Base-by-base conservation (phyloP, 108 stramenopile species). In the Nannochloropsis gaditana region DNA sequence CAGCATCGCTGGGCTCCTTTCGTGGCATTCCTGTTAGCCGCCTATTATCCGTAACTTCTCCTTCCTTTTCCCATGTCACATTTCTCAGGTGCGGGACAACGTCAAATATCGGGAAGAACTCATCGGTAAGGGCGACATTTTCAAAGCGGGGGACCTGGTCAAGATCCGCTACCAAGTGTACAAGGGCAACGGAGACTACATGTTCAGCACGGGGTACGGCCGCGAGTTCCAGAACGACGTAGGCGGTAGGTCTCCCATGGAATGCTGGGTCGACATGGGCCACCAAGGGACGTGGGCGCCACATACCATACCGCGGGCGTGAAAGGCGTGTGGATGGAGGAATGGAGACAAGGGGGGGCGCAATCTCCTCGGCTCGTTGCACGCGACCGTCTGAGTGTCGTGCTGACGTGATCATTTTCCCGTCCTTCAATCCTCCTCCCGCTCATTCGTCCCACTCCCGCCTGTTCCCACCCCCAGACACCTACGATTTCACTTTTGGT, bases 101-200 rank as follows among this genome's bases (percentile, higher is more conserved):
- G 59, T 73, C 4, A 81, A 81, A 31, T 81, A 81, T 41, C 21
- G 80, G 11, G 80, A 81, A 42, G 80, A 81, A 41, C 80, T 21
- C 5, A 9, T 81, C 41, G 80, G 80, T 11, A 81, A 21, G 11
- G 80, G 80, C 6, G 21, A n/a, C 21, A 42, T 11, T 3, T 42
- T 81, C 41, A 31, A 81, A 81, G 3, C 4, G 9, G 80, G 80
- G 21, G 80, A 81, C 41, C 41, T 81, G 11, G 80, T 42, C 41
- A 41, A 81, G 41, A 81, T 81, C 41, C 41, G 21, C 41, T 81
- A 81, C 41, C 41, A 81, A 31, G 80, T 42, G 11, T 41, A 42
- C 41, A 42, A 21, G 41, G 41, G 21, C 5, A 81, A 81, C 9
- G 80, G 80, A 11, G 80, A 81, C 80, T 81, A 81, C 41, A 41